Percentiles rank a stretch among this genome's conserved stretches.
phyloP scores from a whole-genome alignment of 495 filamentous ascomycete species.

The Penicillium ucsense region DNA sequence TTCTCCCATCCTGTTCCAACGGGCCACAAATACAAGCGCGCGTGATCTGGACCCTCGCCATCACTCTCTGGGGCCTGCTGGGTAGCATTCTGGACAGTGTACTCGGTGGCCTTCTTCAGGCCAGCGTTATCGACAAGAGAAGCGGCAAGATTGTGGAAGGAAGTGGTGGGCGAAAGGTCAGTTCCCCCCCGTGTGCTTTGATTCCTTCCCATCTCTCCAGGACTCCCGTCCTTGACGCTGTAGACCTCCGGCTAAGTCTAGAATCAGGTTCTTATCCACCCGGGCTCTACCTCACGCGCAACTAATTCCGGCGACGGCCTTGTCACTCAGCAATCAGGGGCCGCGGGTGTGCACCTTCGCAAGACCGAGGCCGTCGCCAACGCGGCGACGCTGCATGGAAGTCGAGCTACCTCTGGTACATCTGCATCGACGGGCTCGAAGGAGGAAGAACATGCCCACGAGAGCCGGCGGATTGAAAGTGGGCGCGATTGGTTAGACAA shows the following conservation, averaged over 20 bases:
- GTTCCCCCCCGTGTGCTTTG: neutral
- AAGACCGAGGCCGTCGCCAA: constrained; percentile 27
- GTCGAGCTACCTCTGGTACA: constrained; percentile 5
- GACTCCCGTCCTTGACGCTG: no score
- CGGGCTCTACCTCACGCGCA: constrained; percentile 14
- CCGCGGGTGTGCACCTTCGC: constrained; percentile 4
- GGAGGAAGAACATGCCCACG: constrained; percentile 20
- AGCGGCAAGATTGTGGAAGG: constrained; percentile 87
- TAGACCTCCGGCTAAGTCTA: no score
- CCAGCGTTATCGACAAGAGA: constrained; percentile 73
- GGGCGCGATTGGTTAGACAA: constrained; percentile 79
- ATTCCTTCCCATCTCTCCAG: no score
- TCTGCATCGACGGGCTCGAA: neutral
- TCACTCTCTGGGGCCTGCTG: constrained; percentile 61
- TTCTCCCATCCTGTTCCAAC: constrained; percentile 58
- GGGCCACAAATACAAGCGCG: constrained; percentile 41
- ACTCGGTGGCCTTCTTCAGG: constrained; percentile 76
- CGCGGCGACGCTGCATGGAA: constrained; percentile 20
- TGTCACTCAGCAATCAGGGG: constrained; percentile 3
- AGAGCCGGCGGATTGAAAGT: constrained; percentile 61
- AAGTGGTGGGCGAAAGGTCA: constrained; percentile 68
- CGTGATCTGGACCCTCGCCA: constrained; percentile 44
- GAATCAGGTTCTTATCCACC: constrained; percentile 30
- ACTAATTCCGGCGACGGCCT: neutral
- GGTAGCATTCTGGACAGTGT: constrained; percentile 82